These are phyloP conservation scores for Lithospermum erythrorhizon DNA, from an alignment of 257 asterid species.

Conservation along the genomic window DNA sequence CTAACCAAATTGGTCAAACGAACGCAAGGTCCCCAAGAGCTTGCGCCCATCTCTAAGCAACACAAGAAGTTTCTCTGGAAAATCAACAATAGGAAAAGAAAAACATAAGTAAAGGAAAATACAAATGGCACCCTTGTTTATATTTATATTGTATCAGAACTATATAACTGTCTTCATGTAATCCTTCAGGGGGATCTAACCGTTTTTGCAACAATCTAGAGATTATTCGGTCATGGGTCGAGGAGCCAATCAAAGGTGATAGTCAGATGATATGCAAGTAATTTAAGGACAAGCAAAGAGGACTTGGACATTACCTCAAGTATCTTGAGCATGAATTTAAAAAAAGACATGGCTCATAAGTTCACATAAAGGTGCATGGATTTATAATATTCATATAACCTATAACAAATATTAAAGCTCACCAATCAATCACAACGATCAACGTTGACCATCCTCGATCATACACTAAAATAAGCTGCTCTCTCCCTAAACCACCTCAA, in stretches of 20 bases:
- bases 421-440: no score
- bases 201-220: neutral
- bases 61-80: conserved; percentile 35
- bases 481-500: no score
- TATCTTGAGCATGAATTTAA: neutral
- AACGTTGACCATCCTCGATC: no score
- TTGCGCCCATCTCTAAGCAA: conserved; percentile 42
- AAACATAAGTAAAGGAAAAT: neutral
- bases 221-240: no score
- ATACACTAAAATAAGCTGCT: no score
- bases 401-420: no score
- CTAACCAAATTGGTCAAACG: conserved; percentile 43
- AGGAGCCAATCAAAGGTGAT: neutral
- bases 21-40: conserved; percentile 39
- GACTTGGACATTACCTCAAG: neutral
- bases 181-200: neutral
- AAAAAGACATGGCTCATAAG: neutral
- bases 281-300: no score
- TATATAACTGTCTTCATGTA: neutral
- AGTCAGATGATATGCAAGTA: neutral
- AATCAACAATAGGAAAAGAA: conserved; percentile 2
- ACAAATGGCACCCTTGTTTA: neutral
- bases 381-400: neutral
- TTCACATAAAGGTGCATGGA: no score
- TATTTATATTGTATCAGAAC: no score